A percentile compares a stretch with the other conserved stretches of the same genome.
These are phyloP conservation scores for Scutellaria galericulata DNA, from an alignment of 257 asterid species.

Conservation along the genomic window DNA sequence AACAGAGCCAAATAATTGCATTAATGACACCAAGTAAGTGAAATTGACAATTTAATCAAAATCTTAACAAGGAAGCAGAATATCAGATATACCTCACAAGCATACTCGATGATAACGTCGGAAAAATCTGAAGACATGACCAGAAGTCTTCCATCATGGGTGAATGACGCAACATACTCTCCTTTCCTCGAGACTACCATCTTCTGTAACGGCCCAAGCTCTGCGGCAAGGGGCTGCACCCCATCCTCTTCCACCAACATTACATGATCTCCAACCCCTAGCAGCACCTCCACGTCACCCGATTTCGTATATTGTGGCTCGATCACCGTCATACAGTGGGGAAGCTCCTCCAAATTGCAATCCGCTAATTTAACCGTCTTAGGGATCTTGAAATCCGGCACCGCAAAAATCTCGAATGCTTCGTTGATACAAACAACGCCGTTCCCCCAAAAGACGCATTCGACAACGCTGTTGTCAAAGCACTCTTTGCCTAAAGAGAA, in stretches of 20 bases:
- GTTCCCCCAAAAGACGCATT: slow-evolving; percentile 91
- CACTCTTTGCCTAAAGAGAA: slow-evolving; percentile 70
- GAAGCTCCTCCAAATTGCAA: slow-evolving; percentile 77
- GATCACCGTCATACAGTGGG: slow-evolving; percentile 89
- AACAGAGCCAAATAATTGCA: neutral
- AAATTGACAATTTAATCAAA: slow-evolving; percentile 12
- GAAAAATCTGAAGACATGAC: slow-evolving; percentile 81
- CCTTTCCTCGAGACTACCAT: slow-evolving; percentile 91
- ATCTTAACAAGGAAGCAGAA: slow-evolving; percentile 28
- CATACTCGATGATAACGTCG: slow-evolving; percentile 65
- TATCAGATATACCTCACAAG: slow-evolving; percentile 74
- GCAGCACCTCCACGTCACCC: slow-evolving; percentile 92
- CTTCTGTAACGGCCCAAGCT: slow-evolving; percentile 86
- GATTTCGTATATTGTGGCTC: slow-evolving; percentile 94
- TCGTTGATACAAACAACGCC: slow-evolving; percentile 87
- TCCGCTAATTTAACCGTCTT: slow-evolving; percentile 73
- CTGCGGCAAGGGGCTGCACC: slow-evolving; percentile 72
- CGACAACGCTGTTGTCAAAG: slow-evolving; percentile 71
- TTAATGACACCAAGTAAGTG: neutral
- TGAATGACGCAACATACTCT: slow-evolving; percentile 77
- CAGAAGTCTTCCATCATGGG: slow-evolving; percentile 91
- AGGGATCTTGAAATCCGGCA: slow-evolving; percentile 76
- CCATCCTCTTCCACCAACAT: slow-evolving; percentile 89
- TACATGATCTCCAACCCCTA: slow-evolving; percentile 81
- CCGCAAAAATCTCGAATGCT: slow-evolving; percentile 75